phyloP scores from a whole-genome alignment of 805 yeast species.

The Starmera dryadoides region DNA sequence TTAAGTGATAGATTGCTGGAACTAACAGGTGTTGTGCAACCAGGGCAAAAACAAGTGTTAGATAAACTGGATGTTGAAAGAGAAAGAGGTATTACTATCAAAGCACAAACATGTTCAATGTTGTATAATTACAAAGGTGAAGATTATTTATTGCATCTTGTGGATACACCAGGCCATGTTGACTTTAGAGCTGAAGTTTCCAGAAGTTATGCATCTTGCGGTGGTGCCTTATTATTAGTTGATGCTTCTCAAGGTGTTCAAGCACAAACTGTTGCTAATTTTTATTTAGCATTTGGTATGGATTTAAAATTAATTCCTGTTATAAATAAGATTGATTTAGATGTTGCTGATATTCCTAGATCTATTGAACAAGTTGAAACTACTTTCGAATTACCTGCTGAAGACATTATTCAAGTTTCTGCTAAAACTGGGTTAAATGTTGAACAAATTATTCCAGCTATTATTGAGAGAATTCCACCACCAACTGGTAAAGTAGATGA shows the following conservation, averaged over 20 bases:
- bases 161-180: slow-evolving; percentile 98
- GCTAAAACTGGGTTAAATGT: slow-evolving; percentile 90
- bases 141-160: slow-evolving; percentile 82
- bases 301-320: slow-evolving; percentile 79
- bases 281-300: slow-evolving; percentile 82
- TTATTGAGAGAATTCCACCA: slow-evolving; percentile 73
- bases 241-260: slow-evolving; percentile 97
- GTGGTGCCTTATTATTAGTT: slow-evolving; percentile 82
- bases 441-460: slow-evolving; percentile 69
- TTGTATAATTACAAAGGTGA: slow-evolving; percentile 56
- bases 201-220: slow-evolving; percentile 92
- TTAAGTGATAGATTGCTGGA: slow-evolving; percentile 83
- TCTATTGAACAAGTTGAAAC: slow-evolving; percentile 81
- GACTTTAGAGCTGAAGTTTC: slow-evolving; percentile 93
- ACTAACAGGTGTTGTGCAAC: slow-evolving; percentile 79
- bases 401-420: slow-evolving; percentile 76
- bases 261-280: slow-evolving; percentile 98
- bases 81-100: slow-evolving; percentile 94
- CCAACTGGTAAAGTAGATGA: slow-evolving; percentile 50
- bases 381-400: slow-evolving; percentile 71
- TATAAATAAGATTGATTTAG: slow-evolving; percentile 86
- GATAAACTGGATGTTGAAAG: slow-evolving; percentile 92
- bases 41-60: slow-evolving; percentile 79
- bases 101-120: slow-evolving; percentile 97
- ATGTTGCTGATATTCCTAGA: slow-evolving; percentile 73